Base-by-base conservation (phyloP, 129 eudicot species). In the Daucus carota region DNA sequence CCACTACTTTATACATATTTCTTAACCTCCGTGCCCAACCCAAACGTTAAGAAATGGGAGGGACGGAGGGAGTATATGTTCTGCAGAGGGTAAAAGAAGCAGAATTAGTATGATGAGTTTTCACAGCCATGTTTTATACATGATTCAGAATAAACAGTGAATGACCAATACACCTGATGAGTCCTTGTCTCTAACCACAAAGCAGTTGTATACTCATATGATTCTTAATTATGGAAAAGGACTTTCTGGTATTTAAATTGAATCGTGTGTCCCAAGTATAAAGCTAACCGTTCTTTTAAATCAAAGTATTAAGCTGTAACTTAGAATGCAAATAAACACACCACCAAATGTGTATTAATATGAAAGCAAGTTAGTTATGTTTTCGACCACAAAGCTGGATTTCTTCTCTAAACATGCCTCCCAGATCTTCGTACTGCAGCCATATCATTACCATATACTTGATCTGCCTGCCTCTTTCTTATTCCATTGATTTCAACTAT, bases 401-500 rank as follows among this genome's bases (percentile, higher is more conserved):
- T 33, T 17, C 60, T 20, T 48, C 45, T 22, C 31, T 36, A 45
- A 48, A 29, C 34, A 24, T 81, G 84, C 75, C 75, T 70, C 50
- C 36, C 43, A 68, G 44, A 41, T 22, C 71, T 59, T 66, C 16
- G 22, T 26, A 62, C 43, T 43, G 71, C 40, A 26, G 15, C 73
- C 33, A 73, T 50, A 50, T 50, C 12, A 43, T 84, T 76, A 29
- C 66, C 73, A 6, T 86, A 3, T 70, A 80, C 18, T 81, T 85
- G 63, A 36, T 81, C 38, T 74, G 45, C 75, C 41, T 80, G n/a
- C 84, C 86, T 77, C 76, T 67, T 44, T 59, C 87, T 40, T 77
- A 71, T 81, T 78, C 85, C 80, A 77, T 90, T 57, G 86, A 84
- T 33, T 90, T 88, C 86, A 87, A 85, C 33, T 87, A 84, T 75